Conservation (phyloP, 176 grass and related monocot species). For the Puccinellia tenuiflora region DNA sequence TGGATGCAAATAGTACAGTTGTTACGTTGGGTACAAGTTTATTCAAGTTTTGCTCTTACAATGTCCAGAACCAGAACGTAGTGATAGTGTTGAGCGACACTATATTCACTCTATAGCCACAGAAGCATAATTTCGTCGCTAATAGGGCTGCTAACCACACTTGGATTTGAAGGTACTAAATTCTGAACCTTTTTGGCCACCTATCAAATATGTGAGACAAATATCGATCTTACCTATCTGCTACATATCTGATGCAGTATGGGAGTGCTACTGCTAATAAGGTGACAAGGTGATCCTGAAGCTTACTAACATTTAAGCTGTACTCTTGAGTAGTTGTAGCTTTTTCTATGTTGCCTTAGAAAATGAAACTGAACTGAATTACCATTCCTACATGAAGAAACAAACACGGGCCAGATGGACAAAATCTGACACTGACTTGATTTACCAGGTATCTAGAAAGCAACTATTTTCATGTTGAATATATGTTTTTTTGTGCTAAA, state of each 20-base stretch:
- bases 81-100: background rate
- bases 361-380: conserved; percentile 65
- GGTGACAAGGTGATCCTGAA: background rate
- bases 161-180: background rate
- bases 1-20: background rate
- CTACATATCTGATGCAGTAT: background rate
- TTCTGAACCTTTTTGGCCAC: background rate
- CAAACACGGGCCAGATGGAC: conserved; percentile 50
- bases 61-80: background rate
- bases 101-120: too few relatives aligned
- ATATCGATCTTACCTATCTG: background rate
- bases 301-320: background rate
- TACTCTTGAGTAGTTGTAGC: background rate
- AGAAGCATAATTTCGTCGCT: background rate
- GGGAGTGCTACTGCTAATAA: background rate
- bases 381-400: conserved; percentile 82
- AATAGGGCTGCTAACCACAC: background rate
- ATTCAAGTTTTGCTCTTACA: conserved; percentile 1
- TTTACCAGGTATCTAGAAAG: conserved; percentile 72
- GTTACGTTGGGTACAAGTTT: background rate
- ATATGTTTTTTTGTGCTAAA: background rate
- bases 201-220: background rate
- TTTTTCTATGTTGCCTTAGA: background rate
- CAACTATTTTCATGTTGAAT: conserved; percentile 8
- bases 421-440: conserved; percentile 73